Base-by-base conservation (phyloP, 352 stramenopile genomes). In the Phytophthora pseudosyringae region DNA sequence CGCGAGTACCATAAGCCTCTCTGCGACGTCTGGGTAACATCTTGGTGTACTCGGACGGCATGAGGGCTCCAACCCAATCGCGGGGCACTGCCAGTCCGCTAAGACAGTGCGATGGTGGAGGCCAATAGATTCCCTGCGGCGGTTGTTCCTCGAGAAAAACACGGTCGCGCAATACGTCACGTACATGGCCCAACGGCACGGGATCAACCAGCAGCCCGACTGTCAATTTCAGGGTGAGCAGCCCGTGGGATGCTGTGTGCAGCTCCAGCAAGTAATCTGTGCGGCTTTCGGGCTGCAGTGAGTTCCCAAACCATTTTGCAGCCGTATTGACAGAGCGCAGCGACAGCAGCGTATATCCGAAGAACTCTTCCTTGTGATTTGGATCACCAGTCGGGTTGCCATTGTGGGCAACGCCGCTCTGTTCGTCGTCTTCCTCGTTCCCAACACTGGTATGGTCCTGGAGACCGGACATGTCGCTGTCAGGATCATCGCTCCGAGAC, bases 171-270 rank as follows among this genome's bases (percentile, higher is more conserved):
- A 95, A 32, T 0, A 88, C 56, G 7, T 91, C 82, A 25, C 84
- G 78, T 3, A 92, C 59, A 53, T 90, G 71, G 1, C 49, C 59
- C 8, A 93, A 67, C 6, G 84, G 76, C 0, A 92, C 80, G 0
- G 67, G 66, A 33, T 91, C 83, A 2, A 91, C 81, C 0, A 93
- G 48, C 9, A 95, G 40, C 0, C 86, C 86, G 1, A 93, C 57
- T 1, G 86, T 95, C 32, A 90, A 54, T 50, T 95, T 95, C 15
- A 95, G 62, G 3, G 82, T 95, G 21, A 95, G 67, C 7, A 90
- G 52, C 1, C 80, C 83, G 16, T 79, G 81, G 0, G 64, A 59
- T 41, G 77, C 75, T 0, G 84, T 95, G 29, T 83, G 78, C 1
- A 93, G 55, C 58, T 93, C 82, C 5, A 93, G 46, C 28, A 93